phyloP scores from a whole-genome alignment of 257 asterid species.

The Ballota nigra region DNA sequence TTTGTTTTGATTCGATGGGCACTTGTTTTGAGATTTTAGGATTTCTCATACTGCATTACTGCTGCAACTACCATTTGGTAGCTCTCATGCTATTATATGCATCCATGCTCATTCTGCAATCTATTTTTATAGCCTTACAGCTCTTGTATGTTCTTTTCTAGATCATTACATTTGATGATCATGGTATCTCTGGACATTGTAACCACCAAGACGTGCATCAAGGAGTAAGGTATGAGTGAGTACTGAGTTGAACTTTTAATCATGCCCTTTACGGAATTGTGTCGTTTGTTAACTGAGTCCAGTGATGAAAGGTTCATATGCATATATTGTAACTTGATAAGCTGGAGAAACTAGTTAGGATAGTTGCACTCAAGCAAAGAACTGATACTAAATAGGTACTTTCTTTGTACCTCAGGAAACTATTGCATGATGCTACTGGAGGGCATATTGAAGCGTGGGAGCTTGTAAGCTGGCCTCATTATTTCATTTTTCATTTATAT shows the following conservation, averaged over 20 bases:
- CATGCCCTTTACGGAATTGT: neutral
- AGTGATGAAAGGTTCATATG: neutral
- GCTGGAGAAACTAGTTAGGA: no score
- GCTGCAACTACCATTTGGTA: neutral
- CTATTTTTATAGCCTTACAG: neutral
- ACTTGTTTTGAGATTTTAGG: no score
- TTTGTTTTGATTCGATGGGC: slow-evolving; percentile 14
- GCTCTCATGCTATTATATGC: neutral
- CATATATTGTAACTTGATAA: no score
- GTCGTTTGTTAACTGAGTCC: neutral
- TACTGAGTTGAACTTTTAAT: neutral
- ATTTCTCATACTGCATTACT: no score
- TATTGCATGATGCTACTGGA: slow-evolving; percentile 34
- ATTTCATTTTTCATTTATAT: neutral
- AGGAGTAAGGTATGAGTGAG: slow-evolving; percentile 83
- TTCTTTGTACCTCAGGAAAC: slow-evolving; percentile 43
- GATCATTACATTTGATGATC: slow-evolving; percentile 78
- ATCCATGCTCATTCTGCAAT: neutral
- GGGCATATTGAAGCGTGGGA: slow-evolving; percentile 72
- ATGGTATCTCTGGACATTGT: slow-evolving; percentile 95
- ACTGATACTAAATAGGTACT: slow-evolving; percentile 25
- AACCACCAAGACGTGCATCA: slow-evolving; percentile 37
- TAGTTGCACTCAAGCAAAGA: no score
- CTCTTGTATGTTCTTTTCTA: slow-evolving; percentile 28
- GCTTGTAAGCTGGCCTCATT: slow-evolving; percentile 55